phyloP scores from a whole-genome alignment of 345 rosid species.

The Firmiana major region DNA sequence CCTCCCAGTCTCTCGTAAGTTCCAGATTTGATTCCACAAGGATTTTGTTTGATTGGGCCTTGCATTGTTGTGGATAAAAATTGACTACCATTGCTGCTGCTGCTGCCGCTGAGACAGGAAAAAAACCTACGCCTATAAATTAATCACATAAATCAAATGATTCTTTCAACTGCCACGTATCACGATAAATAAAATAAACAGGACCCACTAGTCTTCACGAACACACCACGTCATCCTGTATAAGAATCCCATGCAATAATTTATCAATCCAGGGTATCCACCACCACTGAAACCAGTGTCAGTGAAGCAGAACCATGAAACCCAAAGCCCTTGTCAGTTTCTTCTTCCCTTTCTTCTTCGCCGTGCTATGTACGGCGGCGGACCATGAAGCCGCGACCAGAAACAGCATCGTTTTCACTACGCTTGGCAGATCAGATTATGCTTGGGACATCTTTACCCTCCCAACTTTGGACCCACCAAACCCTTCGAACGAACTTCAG shows the following conservation, averaged over 20 bases:
- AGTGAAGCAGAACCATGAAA: not conserved
- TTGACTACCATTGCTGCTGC: not conserved
- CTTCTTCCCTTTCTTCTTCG: not conserved
- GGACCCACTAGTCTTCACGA: not conserved
- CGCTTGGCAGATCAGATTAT: slow-evolving; percentile 59
- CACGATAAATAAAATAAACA: not conserved
- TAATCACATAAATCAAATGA: not conserved
- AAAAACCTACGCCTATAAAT: not conserved
- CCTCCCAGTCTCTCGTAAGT: no score
- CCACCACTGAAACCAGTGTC: not conserved
- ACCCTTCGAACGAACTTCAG: slow-evolving; percentile 36
- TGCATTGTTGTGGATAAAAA: not conserved
- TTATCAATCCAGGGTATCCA: no score
- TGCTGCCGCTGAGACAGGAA: no score
- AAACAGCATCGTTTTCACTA: slow-evolving; percentile 64
- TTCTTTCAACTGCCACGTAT: not conserved
- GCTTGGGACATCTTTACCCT: slow-evolving; percentile 71
- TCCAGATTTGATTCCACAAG: no score
- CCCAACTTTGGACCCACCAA: slow-evolving; percentile 32
- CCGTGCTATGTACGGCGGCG: slow-evolving; percentile 3
- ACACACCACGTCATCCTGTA: not conserved
- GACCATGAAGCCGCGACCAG: slow-evolving; percentile 12
- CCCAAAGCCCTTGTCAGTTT: not conserved
- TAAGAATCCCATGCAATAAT: no score
- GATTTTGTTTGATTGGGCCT: no score